Evolutionary conservation across 768 basidiomycete species (phyloP), one percentile per base, ranked within the genome.

Genomic region (Naematelia aurantialba): DNA sequence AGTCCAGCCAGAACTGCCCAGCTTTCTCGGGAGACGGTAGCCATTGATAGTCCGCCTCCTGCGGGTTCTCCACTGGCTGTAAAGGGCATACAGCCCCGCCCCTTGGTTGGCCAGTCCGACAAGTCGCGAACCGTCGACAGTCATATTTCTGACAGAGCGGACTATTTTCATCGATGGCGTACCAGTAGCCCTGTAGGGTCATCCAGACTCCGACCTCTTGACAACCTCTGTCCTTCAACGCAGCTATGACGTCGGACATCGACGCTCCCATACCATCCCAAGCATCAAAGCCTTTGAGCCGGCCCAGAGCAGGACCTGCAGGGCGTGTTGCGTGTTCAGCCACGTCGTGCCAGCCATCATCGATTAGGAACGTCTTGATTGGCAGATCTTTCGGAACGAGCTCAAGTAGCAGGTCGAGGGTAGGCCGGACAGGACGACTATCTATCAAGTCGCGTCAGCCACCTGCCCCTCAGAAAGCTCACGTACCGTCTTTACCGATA

Each of bases 341-440:
- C 17, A 61, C 55, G 34, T 66, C 62, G 42, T 66, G 71, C 71
- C 71, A 73, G 17, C 71, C 71, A 53, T 70, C 71, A 50, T 73
- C 71, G n/a, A 73, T 68, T 24, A 73, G 52, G 66, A 62, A 68
- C 0, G 66, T 59, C 51, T 65, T 58, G 52, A 73, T 66, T 4
- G 68, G 68, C n/a, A 65, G 26, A 29, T n/a, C 8, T n/a, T n/a
- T n/a, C 0, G 59, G 63, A 17, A 66, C 52, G 4, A 67, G 57
- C 13, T 45, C 52, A 19, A 64, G 59, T 19, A 73, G 65, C n/a
- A 61, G 24, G 12, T 66, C 52, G 11, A 60, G 50, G 42, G 59
- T 68, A 1, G 56, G 52, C 12, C 58, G 21, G n/a, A 5, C 21
- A 4, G 14, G n/a, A 29, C 27, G 12, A 17, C 5, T 14, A 8